Percentiles rank a stretch among this genome's conserved stretches.
Conservation (phyloP, 2,329 filamentous ascomycete species). For the Dactylonectria macrodidyma region DNA sequence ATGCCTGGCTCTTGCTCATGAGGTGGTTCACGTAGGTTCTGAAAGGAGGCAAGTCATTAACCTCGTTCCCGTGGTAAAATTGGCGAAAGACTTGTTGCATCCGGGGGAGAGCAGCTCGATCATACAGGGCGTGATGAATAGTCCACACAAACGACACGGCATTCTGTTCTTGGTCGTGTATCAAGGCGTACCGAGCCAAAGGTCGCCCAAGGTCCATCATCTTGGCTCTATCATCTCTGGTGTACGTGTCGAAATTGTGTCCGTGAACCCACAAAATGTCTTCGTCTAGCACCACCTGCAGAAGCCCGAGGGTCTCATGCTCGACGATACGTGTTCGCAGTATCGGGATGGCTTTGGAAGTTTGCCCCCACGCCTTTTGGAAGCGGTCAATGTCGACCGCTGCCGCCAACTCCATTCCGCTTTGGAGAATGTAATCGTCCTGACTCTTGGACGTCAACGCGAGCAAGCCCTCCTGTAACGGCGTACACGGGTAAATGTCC, state of each 20-base stretch:
- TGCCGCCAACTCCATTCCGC: background rate
- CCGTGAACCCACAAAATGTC: conserved; percentile 4
- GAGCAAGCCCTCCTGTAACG: conserved; percentile 22
- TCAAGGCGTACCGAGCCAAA: conserved; percentile 17
- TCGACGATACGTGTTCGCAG: conserved; percentile 23
- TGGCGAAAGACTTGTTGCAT: conserved; percentile 18
- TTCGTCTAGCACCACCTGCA: conserved; percentile 21
- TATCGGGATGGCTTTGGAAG: conserved; percentile 8
- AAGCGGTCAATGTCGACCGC: conserved; percentile 6
- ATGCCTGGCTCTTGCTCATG: conserved; percentile 14
- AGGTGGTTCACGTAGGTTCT: conserved; percentile 6
- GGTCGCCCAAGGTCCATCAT: conserved; percentile 3
- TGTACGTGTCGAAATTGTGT: conserved; percentile 1
- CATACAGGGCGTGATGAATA: conserved; percentile 24
- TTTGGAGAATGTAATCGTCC: conserved; percentile 19
- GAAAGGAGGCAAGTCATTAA: conserved; percentile 1
- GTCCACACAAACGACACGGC: conserved; percentile 22
- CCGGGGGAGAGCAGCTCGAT: conserved; percentile 18
- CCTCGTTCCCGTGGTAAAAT: conserved; percentile 9
- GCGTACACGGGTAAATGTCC: conserved; percentile 22
- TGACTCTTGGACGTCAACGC: conserved; percentile 19
- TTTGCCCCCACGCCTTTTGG: conserved; percentile 13
- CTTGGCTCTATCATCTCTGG: conserved; percentile 8
- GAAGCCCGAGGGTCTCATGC: conserved; percentile 7
- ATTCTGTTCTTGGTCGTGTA: background rate